phyloP scores from a whole-genome alignment of 2,329 filamentous ascomycete species.

The Botryotinia convoluta region DNA sequence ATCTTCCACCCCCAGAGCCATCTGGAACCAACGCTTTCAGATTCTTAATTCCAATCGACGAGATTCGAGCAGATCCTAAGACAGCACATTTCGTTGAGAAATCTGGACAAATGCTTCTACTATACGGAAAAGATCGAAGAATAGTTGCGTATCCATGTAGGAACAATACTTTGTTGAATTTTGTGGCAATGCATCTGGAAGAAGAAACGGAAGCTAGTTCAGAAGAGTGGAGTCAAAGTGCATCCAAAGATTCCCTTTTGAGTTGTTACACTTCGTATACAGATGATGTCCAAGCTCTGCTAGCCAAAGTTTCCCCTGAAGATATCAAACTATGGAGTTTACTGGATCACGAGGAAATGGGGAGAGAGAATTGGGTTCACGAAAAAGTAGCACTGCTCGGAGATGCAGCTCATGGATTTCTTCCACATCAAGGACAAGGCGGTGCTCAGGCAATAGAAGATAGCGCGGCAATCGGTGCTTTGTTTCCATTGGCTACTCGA shows the following conservation, averaged over 20 bases:
- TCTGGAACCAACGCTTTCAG: slow-evolving; percentile 32
- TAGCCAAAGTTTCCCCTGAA: slow-evolving; percentile 45
- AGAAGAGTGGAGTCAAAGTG: slow-evolving; percentile 44
- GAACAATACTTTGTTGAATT: slow-evolving; percentile 46
- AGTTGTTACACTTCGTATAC: slow-evolving; percentile 46
- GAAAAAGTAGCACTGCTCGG: slow-evolving; percentile 57
- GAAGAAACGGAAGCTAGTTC: slow-evolving; percentile 44
- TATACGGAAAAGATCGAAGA: slow-evolving; percentile 44
- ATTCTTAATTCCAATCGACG: slow-evolving; percentile 30
- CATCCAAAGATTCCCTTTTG: slow-evolving; percentile 41
- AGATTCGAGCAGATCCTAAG: slow-evolving; percentile 38
- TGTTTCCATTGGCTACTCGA: slow-evolving; percentile 51
- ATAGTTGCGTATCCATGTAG: slow-evolving; percentile 50
- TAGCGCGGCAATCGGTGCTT: slow-evolving; percentile 54
- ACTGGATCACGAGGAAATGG: slow-evolving; percentile 45
- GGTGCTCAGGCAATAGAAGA: slow-evolving; percentile 67
- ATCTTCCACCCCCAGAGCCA: neutral
- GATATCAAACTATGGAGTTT: slow-evolving; percentile 57
- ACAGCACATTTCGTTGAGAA: slow-evolving; percentile 39
- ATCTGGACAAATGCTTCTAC: slow-evolving; percentile 40
- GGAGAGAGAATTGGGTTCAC: slow-evolving; percentile 47
- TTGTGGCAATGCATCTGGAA: slow-evolving; percentile 52
- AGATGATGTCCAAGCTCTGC: slow-evolving; percentile 41
- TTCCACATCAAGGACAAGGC: slow-evolving; percentile 62
- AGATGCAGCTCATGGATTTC: slow-evolving; percentile 67